Base-by-base conservation (phyloP, 352 stramenopile species). In the Globisporangium apiculatum region DNA sequence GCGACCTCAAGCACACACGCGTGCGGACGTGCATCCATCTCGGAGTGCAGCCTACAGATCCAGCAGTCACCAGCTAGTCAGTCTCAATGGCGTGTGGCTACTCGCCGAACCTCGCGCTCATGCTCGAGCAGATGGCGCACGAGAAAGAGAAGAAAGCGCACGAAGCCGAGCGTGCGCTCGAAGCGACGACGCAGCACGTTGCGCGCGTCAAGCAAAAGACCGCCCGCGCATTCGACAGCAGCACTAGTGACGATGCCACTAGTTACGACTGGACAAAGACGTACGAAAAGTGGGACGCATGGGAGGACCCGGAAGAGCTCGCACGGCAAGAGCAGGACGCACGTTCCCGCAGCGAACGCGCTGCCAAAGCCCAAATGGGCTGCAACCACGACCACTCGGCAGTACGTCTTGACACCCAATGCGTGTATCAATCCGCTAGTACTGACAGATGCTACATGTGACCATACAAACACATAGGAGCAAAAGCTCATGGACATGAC, bases 401-500 rank as follows among this genome's bases (percentile, higher is more conserved):
- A 31, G 36, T 65, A 45, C 58, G 58, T 38, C 7, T 2, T 31
- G 3, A 31, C 24, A 3, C 1, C 24, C 1, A 31, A 31, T 31
- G 24, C 24, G 2, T 31, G 24, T 3, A 31, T 3, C 24, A 31
- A 31, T 31, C 2, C 24, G 24, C 24, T 31, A 31, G 24, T 31
- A 31, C 24, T 31, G 2, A 31, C 24, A 31, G 24, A 3, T 31
- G 2, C 24, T 31, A 31, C 24, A 31, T 31, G 24, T 31, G 24
- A 3, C 24, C 38, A 35, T 55, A 0, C 1, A 40, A 2, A 38
- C 59, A 6, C 53, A 51, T 62, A 55, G 53, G 84, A 94, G 68
- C 82, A 92, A 75, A 85, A 81, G 61, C 68, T 94, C 51, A 94
- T 94, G 84, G 84, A 94, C 58, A 92, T 92, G 84, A 77, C 67